A percentile compares a stretch with the other conserved stretches of the same genome.
phyloP scores from a whole-genome alignment of 2,329 filamentous ascomycete species.

The Paraphaeosphaeria sporulosa region DNA sequence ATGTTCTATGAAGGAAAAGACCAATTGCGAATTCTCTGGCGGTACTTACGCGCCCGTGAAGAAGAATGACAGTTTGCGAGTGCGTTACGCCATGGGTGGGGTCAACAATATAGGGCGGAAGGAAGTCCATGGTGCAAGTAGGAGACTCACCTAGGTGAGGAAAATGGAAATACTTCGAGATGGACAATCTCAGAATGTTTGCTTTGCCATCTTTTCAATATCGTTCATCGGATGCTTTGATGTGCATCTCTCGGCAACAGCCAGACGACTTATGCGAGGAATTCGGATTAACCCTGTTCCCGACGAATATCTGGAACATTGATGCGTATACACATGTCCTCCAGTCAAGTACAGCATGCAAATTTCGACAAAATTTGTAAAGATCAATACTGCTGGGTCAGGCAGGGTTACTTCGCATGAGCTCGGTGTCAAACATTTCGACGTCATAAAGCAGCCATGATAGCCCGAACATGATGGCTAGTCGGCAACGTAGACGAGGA shows the following conservation, averaged over 20 bases:
- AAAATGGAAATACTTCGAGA: too few relatives aligned
- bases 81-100: constrained; percentile 32
- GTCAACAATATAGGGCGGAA: constrained; percentile 7
- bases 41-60: constrained; percentile 56
- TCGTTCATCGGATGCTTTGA: not conserved
- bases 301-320: not conserved
- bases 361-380: too few relatives aligned
- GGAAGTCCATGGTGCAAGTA: constrained; percentile 2
- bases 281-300: not conserved
- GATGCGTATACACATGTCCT: not conserved
- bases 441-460: too few relatives aligned
- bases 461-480: too few relatives aligned
- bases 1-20: constrained; percentile 41
- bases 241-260: not conserved
- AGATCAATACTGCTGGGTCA: too few relatives aligned
- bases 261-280: not conserved
- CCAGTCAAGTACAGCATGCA: not conserved
- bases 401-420: too few relatives aligned
- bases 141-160: not conserved
- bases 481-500: too few relatives aligned
- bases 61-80: constrained; percentile 57
- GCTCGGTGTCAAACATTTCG: too few relatives aligned
- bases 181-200: not conserved
- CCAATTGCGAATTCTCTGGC: constrained; percentile 51
- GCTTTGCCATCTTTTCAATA: not conserved